phyloP scores from a whole-genome alignment of 352 stramenopile species.

The Phytophthora europaea region DNA sequence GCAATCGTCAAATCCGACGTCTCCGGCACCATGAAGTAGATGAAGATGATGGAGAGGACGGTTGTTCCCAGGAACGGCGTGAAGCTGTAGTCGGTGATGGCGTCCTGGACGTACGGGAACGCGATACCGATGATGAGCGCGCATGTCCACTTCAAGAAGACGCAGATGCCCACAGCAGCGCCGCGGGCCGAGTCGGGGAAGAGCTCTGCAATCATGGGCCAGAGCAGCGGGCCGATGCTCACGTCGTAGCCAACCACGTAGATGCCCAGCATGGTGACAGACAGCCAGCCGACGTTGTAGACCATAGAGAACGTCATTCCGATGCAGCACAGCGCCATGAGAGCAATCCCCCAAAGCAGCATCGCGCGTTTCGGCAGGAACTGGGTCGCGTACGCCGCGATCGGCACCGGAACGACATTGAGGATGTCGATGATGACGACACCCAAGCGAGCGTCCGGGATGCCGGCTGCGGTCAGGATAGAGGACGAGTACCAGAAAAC shows the following conservation, averaged over 20 bases:
- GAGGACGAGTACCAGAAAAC: slow-evolving; percentile 73
- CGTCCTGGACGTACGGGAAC: slow-evolving; percentile 63
- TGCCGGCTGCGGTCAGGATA: slow-evolving; percentile 58
- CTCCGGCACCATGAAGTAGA: slow-evolving; percentile 60
- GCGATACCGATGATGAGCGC: slow-evolving; percentile 59
- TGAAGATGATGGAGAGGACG: slow-evolving; percentile 41
- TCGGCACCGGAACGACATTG: slow-evolving; percentile 52
- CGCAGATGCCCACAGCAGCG: slow-evolving; percentile 43
- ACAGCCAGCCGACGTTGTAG: slow-evolving; percentile 39
- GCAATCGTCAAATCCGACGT: slow-evolving; percentile 65
- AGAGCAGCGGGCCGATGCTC: slow-evolving; percentile 65
- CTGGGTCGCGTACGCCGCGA: slow-evolving; percentile 29
- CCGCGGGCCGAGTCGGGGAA: slow-evolving; percentile 66
- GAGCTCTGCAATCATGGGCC: slow-evolving; percentile 51
- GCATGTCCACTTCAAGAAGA: slow-evolving; percentile 58
- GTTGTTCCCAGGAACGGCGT: slow-evolving; percentile 57
- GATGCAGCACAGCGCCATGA: slow-evolving; percentile 48
- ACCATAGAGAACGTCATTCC: slow-evolving; percentile 53
- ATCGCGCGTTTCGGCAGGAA: slow-evolving; percentile 50
- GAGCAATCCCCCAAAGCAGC: slow-evolving; percentile 45
- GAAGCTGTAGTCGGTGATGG: slow-evolving; percentile 53
- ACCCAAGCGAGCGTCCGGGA: slow-evolving; percentile 54
- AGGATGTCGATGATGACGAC: slow-evolving; percentile 63
- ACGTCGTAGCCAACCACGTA: slow-evolving; percentile 58
- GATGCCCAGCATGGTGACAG: slow-evolving; percentile 49